A percentile compares a stretch with the other conserved stretches of the same genome.
Conservation (phyloP, 2,329 filamentous ascomycete genomes). For the Epichloe gansuensis region DNA sequence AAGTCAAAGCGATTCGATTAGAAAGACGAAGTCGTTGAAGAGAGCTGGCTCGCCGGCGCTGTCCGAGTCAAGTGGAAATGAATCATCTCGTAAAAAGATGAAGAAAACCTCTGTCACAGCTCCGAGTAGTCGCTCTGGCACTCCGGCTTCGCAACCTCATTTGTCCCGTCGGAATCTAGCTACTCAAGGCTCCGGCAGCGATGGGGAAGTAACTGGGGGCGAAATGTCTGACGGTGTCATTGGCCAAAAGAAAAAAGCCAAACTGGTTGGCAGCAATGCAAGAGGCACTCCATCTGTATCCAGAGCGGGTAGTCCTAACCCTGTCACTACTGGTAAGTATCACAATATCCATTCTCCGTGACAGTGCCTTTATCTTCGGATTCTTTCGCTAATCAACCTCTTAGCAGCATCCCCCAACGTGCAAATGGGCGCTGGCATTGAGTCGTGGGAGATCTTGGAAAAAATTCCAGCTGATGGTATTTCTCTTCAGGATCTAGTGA, state of each 20-base stretch:
- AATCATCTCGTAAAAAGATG: slow-evolving; percentile 68
- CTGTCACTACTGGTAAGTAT: slow-evolving; percentile 27
- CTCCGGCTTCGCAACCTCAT: slow-evolving; percentile 33
- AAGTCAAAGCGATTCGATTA: slow-evolving; percentile 23
- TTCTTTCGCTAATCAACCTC: background rate
- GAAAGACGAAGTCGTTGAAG: slow-evolving; percentile 57
- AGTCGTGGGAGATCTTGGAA: slow-evolving; percentile 40
- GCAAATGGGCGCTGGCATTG: slow-evolving; percentile 24
- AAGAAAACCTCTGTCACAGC: slow-evolving; percentile 46
- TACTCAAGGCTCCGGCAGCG: slow-evolving; percentile 50
- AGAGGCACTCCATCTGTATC: slow-evolving; percentile 45
- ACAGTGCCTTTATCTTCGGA: background rate
- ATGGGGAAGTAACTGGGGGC: slow-evolving; percentile 58
- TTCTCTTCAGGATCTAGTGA: slow-evolving; percentile 39
- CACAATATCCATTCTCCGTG: background rate
- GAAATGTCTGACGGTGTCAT: slow-evolving; percentile 48
- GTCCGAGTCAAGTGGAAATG: slow-evolving; percentile 85
- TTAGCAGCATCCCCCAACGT: slow-evolving; percentile 23
- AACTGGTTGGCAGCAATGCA: slow-evolving; percentile 33
- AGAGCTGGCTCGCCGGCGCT: slow-evolving; percentile 74
- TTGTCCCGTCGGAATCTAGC: slow-evolving; percentile 29
- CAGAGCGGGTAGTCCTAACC: slow-evolving; percentile 46
- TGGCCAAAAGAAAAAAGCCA: slow-evolving; percentile 41
- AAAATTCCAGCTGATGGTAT: slow-evolving; percentile 43
- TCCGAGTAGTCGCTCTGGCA: slow-evolving; percentile 40